phyloP scores from a whole-genome alignment of 2,329 filamentous ascomycete species.

The Scolecobasidium constrictum region DNA sequence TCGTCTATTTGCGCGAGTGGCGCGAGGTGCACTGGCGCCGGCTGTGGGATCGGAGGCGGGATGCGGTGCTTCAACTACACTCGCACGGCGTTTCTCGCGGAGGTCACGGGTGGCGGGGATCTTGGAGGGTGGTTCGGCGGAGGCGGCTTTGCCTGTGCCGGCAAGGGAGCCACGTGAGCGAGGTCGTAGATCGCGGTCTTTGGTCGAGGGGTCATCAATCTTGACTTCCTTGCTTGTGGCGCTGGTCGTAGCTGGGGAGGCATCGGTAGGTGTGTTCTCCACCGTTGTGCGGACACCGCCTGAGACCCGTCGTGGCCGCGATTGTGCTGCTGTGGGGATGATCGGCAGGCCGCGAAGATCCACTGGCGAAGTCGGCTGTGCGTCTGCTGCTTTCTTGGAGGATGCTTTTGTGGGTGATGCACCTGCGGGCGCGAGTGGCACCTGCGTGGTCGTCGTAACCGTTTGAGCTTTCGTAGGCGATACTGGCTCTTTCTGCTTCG shows the following conservation, averaged over 20 bases:
- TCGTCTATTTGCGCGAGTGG: conserved; percentile 48
- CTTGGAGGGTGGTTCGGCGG: conserved; percentile 33
- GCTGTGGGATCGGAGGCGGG: conserved; percentile 9
- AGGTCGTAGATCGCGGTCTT: conserved; percentile 14
- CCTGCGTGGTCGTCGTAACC: conserved; percentile 18
- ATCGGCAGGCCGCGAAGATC: conserved; percentile 13
- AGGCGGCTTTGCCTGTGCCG: conserved; percentile 30
- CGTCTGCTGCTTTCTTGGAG: conserved; percentile 9
- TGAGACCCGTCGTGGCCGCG: conserved; percentile 16
- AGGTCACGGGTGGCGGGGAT: conserved; percentile 20
- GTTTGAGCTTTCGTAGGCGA: conserved; percentile 16
- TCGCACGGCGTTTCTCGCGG: conserved; percentile 32
- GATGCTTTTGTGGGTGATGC: conserved; percentile 14
- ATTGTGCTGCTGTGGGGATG: conserved; percentile 21
- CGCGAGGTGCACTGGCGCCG: conserved; percentile 21
- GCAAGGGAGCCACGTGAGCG: conserved; percentile 18
- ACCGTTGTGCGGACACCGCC: neutral
- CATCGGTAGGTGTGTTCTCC: conserved; percentile 2
- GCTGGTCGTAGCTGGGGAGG: conserved; percentile 10
- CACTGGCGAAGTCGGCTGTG: conserved; percentile 9
- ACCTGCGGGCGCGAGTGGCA: conserved; percentile 35
- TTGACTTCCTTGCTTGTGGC: conserved; percentile 10
- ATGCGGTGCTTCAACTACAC: conserved; percentile 29
- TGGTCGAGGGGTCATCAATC: neutral
- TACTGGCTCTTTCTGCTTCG: conserved; percentile 21